Evolutionary conservation across 2,329 filamentous ascomycete species (phyloP), one percentile per base, ranked within the genome.

Genomic region (Apiospora pterosperma): DNA sequence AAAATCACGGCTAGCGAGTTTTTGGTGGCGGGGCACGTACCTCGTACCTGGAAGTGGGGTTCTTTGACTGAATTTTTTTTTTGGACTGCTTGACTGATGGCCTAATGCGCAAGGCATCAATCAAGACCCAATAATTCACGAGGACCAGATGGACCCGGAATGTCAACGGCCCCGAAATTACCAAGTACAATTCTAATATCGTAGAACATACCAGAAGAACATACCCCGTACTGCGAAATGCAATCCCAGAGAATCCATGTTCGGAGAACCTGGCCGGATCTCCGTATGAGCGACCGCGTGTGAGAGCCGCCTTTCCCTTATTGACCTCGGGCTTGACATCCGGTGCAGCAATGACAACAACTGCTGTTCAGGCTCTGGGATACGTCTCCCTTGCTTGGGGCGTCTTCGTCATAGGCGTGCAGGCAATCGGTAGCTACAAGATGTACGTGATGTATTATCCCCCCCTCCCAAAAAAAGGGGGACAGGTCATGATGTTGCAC

Each of bases 371-470:
- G 63, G 61, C 69, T 28, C 58, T 82, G 60, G 85, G 86, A 68
- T 76, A 77, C 63, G 74, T 79, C 61, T 85, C 81, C 68, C 77
- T 86, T 42, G 70, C 81, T 67, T 89, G 88, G 85, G 83, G 80
- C 70, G 74, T 76, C 62, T 70, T 82, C 38, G 79, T 90, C 31
- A 71, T 86, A 44, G 44, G 82, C 6, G 84, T 90, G 34, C 84
- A 90, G 69, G 71, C 71, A 36, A 81, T 89, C 62, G 88, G 88
- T 64, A 82, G 84, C 64, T 80, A 77, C 63, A 80, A 87, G 69
- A 79, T 89, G 88, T 88, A 76, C 25, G 59, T 58, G 67, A 64
- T 16, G 5, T 5, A 10, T 55, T 25, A 21, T 12, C 25, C n/a
- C 12, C 16, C 41, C 44, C 36, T 36, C 52, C 19, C 41, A 55